phyloP scores from a whole-genome alignment of 345 rosid genomes.

The Excoecaria cochinchinensis region DNA sequence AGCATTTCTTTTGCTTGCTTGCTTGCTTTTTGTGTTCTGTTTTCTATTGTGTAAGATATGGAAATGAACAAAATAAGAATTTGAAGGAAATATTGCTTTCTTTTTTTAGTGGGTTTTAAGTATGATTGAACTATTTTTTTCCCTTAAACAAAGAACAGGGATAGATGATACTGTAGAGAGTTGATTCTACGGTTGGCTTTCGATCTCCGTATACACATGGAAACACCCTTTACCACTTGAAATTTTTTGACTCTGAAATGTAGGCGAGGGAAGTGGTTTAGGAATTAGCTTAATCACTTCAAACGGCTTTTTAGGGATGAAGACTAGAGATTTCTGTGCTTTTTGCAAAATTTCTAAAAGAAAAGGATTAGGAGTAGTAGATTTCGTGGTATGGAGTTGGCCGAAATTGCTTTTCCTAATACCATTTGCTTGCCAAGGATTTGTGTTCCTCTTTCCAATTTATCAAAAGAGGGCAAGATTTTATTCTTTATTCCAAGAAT shows the following conservation, averaged over 20 bases:
- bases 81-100: neutral
- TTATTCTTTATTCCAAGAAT: constrained; percentile 5
- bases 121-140: neutral
- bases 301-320: constrained; percentile 22
- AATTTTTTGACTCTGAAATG: neutral
- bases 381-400: neutral
- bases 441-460: constrained; percentile 1
- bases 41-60: neutral
- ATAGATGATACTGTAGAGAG: neutral
- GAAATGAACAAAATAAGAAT: neutral
- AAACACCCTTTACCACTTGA: neutral
- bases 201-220: neutral
- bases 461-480: neutral
- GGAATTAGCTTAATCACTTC: constrained; percentile 15
- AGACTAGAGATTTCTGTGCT: constrained; percentile 6
- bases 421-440: neutral
- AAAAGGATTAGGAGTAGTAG: neutral
- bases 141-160: too few relatives aligned
- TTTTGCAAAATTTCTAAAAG: constrained; percentile 4
- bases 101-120: neutral
- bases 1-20: neutral
- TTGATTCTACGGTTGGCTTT: neutral
- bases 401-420: neutral
- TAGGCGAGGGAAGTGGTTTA: constrained; percentile 3
- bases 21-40: neutral